Evolutionary conservation across 1,284 basidiomycete species (phyloP).

Genomic region (Phenoliferia sp.): DNA sequence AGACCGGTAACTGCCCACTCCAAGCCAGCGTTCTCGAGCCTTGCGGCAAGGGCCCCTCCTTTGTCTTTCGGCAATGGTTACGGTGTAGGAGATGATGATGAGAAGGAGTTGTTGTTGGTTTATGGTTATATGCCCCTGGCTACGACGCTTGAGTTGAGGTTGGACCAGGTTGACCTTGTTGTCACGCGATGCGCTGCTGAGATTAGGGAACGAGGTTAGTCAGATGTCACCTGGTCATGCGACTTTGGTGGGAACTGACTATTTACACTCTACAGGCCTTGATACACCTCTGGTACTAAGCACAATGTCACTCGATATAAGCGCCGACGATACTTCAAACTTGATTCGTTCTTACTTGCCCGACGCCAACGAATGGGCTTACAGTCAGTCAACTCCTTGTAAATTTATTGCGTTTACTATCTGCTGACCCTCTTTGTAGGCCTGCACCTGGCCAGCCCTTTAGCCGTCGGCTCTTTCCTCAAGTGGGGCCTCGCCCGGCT

Average conservation of each 20-base stretch:
- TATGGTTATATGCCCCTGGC: constrained; percentile 27
- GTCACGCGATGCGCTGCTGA: constrained; percentile 11
- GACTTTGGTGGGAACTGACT: background rate
- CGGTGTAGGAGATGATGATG: constrained; percentile 12
- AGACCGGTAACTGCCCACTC: constrained; percentile 12
- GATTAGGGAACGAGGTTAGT: constrained; percentile 22
- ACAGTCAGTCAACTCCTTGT: constrained; percentile 7
- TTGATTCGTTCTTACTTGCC: constrained; percentile 68
- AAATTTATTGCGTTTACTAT: background rate
- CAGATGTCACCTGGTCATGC: background rate
- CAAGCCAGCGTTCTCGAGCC: constrained; percentile 11
- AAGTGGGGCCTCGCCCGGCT: constrained; percentile 36
- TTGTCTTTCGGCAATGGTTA: constrained; percentile 7
- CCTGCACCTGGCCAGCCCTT: constrained; percentile 69
- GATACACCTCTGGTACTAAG: constrained; percentile 86
- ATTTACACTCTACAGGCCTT: constrained; percentile 51
- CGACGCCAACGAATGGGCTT: constrained; percentile 14
- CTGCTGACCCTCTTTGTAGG: constrained; percentile 51
- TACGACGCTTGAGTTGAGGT: constrained; percentile 19
- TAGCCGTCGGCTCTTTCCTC: constrained; percentile 60
- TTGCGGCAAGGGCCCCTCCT: background rate
- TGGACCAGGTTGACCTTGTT: constrained; percentile 18
- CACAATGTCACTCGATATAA: constrained; percentile 75
- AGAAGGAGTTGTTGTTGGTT: constrained; percentile 16
- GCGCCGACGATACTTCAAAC: constrained; percentile 60